These are phyloP conservation scores for Lonicera japonica DNA, from an alignment of 129 eudicot genomes.

Conservation along the genomic window DNA sequence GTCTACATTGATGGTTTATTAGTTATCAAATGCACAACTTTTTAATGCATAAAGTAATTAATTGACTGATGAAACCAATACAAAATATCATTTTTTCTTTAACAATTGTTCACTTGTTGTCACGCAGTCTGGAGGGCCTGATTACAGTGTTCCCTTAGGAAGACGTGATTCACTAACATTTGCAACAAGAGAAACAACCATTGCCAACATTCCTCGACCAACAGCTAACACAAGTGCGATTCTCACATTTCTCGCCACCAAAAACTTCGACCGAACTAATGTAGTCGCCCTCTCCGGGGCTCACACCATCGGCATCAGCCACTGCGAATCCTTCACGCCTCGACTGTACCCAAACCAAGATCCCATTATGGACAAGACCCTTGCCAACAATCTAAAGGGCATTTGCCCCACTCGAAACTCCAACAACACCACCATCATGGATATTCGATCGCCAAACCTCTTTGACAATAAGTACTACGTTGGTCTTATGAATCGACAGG, in stretches of 20 bases:
- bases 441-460: constrained; percentile 45
- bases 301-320: constrained; percentile 58
- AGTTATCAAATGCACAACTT: no score
- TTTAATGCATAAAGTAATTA: no score
- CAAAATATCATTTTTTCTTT: no score
- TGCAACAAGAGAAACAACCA: constrained; percentile 30
- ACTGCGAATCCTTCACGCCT: constrained; percentile 41
- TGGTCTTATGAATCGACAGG: constrained; percentile 56
- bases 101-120: background rate
- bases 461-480: constrained; percentile 69
- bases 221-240: constrained; percentile 26
- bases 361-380: constrained; percentile 43
- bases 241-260: constrained; percentile 31
- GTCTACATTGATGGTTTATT: no score
- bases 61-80: no score
- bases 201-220: constrained; percentile 52
- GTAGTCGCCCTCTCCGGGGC: constrained; percentile 66
- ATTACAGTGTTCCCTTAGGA: constrained; percentile 49
- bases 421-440: constrained; percentile 37
- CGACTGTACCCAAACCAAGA: constrained; percentile 55
- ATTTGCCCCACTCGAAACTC: constrained; percentile 34
- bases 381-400: constrained; percentile 29
- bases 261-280: constrained; percentile 43
- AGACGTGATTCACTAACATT: constrained; percentile 48
- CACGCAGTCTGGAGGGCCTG: constrained; percentile 36